Percentiles rank a stretch among this genome's conserved stretches.
phyloP scores from a whole-genome alignment of 768 basidiomycete genomes.

The Suillus americanus region DNA sequence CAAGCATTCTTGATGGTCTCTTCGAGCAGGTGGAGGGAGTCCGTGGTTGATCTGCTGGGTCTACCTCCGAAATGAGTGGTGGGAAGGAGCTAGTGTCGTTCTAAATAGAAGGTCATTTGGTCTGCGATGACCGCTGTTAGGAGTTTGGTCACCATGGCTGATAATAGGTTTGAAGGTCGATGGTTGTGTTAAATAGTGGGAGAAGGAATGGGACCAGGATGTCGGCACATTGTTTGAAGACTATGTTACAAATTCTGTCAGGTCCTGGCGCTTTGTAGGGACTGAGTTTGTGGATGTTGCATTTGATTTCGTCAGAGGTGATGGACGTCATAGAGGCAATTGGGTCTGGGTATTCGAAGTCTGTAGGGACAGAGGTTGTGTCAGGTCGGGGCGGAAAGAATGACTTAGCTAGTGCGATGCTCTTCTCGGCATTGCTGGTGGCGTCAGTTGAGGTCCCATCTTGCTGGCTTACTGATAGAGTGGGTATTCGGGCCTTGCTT shows the following conservation, averaged over 20 bases:
- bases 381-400: not conserved
- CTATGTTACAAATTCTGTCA: slow-evolving; percentile 18
- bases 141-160: no score
- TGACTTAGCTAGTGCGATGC: not conserved
- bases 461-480: accelerated
- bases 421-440: not conserved
- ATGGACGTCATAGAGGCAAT: not conserved
- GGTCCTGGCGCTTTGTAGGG: not conserved
- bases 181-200: slow-evolving; percentile 8
- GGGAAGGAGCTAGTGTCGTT: no score
- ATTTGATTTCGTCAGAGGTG: accelerated
- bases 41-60: no score
- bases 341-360: not conserved
- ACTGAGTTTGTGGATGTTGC: not conserved
- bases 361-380: not conserved
- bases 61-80: no score
- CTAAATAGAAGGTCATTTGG: no score
- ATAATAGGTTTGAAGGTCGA: not conserved
- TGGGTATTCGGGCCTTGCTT: not conserved
- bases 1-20: no score
- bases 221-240: slow-evolving; percentile 16
- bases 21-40: not conserved
- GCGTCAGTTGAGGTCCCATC: not conserved
- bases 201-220: not conserved
- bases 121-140: no score